phyloP scores from a whole-genome alignment of 441 rosid genomes.

The Isatis lusitanica region DNA sequence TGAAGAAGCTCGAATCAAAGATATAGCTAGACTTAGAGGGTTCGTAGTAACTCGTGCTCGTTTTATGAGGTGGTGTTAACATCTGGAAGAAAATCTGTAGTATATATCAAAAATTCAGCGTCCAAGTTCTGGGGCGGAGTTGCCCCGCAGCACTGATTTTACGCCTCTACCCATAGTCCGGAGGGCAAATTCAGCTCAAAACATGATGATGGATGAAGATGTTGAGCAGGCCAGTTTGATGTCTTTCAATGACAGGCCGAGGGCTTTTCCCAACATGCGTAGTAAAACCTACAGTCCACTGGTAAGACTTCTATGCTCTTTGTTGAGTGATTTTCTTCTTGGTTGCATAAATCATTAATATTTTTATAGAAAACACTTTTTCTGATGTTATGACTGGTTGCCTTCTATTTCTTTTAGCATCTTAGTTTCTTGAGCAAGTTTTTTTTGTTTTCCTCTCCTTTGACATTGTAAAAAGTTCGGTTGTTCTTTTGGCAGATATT shows the following conservation, averaged over 20 bases:
- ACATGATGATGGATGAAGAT: constrained; percentile 87
- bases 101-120: constrained; percentile 53
- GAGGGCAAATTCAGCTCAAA: constrained; percentile 51
- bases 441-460: not conserved
- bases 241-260: constrained; percentile 74
- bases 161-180: constrained; percentile 45
- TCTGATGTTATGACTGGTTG: not conserved
- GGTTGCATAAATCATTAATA: not conserved
- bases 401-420: constrained; percentile 14
- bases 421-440: constrained; percentile 7
- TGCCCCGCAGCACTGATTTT: constrained; percentile 58
- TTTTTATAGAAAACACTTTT: not conserved
- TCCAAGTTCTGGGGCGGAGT: constrained; percentile 66
- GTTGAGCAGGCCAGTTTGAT: constrained; percentile 76
- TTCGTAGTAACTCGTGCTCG: constrained; percentile 3
- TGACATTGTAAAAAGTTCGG: not conserved
- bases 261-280: constrained; percentile 93
- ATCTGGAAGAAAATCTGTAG: constrained; percentile 30
- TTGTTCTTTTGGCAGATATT: constrained; percentile 61
- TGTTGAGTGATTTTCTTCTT: constrained; percentile 4
- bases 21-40: constrained; percentile 9
- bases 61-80: constrained; percentile 31
- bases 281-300: constrained; percentile 70
- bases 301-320: constrained; percentile 43
- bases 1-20: constrained; percentile 32